Evolutionary conservation across 75 land plant species (phyloP), one percentile per base, ranked within the genome.

Genomic region (Ceratopteris richardii): DNA sequence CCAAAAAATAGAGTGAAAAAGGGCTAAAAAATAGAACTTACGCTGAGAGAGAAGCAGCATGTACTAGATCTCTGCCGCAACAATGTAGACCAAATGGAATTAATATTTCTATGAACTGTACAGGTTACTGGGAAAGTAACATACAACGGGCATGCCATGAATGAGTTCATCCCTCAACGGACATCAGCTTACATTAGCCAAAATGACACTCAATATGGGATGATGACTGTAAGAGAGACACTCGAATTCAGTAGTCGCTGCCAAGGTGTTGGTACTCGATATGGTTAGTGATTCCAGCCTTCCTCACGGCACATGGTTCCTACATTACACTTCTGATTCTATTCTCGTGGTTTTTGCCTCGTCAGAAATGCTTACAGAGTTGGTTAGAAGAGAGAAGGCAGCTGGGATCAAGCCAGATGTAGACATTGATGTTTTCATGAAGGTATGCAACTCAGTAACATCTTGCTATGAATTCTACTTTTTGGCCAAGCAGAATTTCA

Each of bases 391-490:
- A 55, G 96, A 90, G 59, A 90, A 86, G 65, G 48, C 58, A 44
- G 73, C 77, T 18, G 77, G 82, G 12, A 77, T 90, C 28, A 83
- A 77, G 51, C 96, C 96, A 42, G 96, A 90, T 62, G 75, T 77
- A 57, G 96, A 86, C 74, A 77, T 86, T 26, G 96, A 90, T 70
- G 62, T 80, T 50, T 90, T 82, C 61, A 83, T 90, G 79, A 90
- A 90, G 83, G 96, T 86, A 67, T 3, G n/a, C n/a, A n/a, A n/a
- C n/a, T n/a, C n/a, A n/a, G n/a, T n/a, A n/a, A n/a, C n/a, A n/a
- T n/a, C n/a, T n/a, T n/a, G n/a, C n/a, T n/a, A n/a, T n/a, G n/a
- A n/a, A n/a, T n/a, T n/a, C n/a, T n/a, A n/a, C n/a, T n/a, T n/a
- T n/a, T n/a, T n/a, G n/a, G n/a, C 37, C 9, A 3, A 33, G 9